Percentiles rank a stretch among this genome's conserved stretches.
These are phyloP conservation scores for Tricholoma terreum DNA, from an alignment of 768 basidiomycete species.

Conservation along the genomic window DNA sequence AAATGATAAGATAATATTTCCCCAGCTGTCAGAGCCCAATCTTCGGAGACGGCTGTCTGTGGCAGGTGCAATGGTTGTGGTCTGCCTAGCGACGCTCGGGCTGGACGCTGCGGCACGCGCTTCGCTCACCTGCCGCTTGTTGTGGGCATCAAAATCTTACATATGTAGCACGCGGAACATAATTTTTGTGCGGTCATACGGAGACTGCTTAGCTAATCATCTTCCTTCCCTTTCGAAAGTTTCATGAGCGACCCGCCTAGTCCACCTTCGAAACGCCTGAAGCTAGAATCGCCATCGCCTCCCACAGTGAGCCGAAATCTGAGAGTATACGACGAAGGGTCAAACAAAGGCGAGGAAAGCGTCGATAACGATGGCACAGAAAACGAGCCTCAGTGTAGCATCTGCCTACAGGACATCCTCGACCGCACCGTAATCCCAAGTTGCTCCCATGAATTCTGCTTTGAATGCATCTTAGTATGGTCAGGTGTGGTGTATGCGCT, in stretches of 20 bases:
- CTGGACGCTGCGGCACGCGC: too few species aligned
- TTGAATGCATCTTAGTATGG: constrained; percentile 87
- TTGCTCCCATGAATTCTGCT: constrained; percentile 93
- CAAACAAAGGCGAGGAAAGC: not conserved
- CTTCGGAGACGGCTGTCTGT: too few species aligned
- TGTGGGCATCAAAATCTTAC: too few species aligned
- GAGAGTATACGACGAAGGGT: not conserved
- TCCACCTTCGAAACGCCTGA: constrained; percentile 38
- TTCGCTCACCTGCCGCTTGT: too few species aligned
- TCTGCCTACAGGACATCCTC: constrained; percentile 74
- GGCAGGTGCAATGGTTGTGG: too few species aligned
- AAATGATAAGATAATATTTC: too few species aligned
- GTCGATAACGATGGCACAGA: constrained; percentile 27
- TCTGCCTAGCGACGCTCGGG: too few species aligned
- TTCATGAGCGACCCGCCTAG: constrained; percentile 18
- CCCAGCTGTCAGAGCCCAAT: too few species aligned
- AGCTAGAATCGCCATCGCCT: constrained; percentile 27
- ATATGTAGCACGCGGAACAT: too few species aligned
- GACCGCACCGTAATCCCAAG: constrained; percentile 80
- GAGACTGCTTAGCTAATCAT: not conserved
- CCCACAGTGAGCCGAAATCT: constrained; percentile 3
- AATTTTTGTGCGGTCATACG: too few species aligned
- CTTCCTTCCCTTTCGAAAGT: not conserved
- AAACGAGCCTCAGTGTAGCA: constrained; percentile 70
- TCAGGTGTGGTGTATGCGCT: constrained; percentile 50